Conservation (phyloP, 805 yeast species). For the Blastobotrys americana region DNA sequence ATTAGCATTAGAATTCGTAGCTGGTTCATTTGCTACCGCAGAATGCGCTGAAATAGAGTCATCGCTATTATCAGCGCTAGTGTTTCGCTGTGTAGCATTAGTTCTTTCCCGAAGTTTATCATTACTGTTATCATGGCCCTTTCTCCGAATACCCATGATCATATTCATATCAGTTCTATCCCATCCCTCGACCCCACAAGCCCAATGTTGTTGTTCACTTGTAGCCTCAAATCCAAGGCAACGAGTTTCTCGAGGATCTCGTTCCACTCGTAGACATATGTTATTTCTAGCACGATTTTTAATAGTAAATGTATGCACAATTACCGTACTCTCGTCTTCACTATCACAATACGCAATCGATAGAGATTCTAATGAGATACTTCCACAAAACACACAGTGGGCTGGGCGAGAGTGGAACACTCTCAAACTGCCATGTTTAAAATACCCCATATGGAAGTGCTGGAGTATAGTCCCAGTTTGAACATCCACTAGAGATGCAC, state of each 20-base stretch:
- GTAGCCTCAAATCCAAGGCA: slow-evolving; percentile 79
- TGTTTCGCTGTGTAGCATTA: too few species aligned
- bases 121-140: slow-evolving; percentile 30
- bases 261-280: slow-evolving; percentile 81
- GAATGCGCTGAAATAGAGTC: neutral
- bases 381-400: slow-evolving; percentile 87
- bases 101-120: neutral
- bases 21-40: neutral
- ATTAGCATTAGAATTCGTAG: neutral
- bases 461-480: slow-evolving; percentile 69
- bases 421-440: slow-evolving; percentile 50
- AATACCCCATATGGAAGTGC: slow-evolving; percentile 53
- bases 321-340: slow-evolving; percentile 44
- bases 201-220: slow-evolving; percentile 62
- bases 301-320: slow-evolving; percentile 65
- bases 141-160: slow-evolving; percentile 57
- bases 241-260: slow-evolving; percentile 87
- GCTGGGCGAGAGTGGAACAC: slow-evolving; percentile 81
- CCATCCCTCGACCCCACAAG: slow-evolving; percentile 67
- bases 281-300: slow-evolving; percentile 70
- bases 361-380: slow-evolving; percentile 68
- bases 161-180: slow-evolving; percentile 69
- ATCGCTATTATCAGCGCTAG: too few species aligned
- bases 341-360: slow-evolving; percentile 64
- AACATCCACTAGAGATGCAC: slow-evolving; percentile 49